Evolutionary conservation across 257 asterid species (phyloP), one percentile per base, ranked within the genome.

Genomic region (Solanum medicagineum): DNA sequence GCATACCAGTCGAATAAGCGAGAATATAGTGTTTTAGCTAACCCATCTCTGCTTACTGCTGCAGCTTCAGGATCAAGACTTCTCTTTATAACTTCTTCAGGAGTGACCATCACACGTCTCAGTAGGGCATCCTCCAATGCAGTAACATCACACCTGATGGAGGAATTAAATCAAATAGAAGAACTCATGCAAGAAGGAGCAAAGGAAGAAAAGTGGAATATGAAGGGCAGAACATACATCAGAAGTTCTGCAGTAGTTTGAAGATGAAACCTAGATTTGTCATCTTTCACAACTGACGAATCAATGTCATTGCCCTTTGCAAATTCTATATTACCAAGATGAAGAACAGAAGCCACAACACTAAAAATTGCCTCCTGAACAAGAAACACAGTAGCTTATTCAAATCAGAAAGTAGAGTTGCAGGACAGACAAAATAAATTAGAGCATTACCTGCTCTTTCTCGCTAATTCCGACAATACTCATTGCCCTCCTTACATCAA

Each of bases 401-500:
- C 24, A 45, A 69, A 29, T 68, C 56, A 45, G 56, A 51, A 65
- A 54, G 24, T 83, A 66, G 68, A 73, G 42, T 29, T 47, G 69
- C 56, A 80, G 71, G 84, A 63, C 40, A 65, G 82, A 87, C 60
- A 84, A 84, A 55, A 65, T 83, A 75, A 22, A 19, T 69, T 74
- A 86, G 86, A 79, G 86, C 55, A 47, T 70, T 85, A 94, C 99
- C 98, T 97, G 98, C 89, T 97, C 98, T 84, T 90, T 87, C 87
- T 91, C 92, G 89, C 97, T 97, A 89, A 97, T 97, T 83, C 99
- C 99, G 45, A 97, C 97, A 83, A 97, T 85, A 90, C 95, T 98
- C 99, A 97, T 97, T 85, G 99, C 99, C 87, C 97, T 93, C 89
- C 99, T 92, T 84, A 98, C 95, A n/a, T 94, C 98, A 90, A 97